These are phyloP conservation scores for Eimeria brunetti DNA, from an alignment of 169 alveolate species.

Conservation along the genomic window DNA sequence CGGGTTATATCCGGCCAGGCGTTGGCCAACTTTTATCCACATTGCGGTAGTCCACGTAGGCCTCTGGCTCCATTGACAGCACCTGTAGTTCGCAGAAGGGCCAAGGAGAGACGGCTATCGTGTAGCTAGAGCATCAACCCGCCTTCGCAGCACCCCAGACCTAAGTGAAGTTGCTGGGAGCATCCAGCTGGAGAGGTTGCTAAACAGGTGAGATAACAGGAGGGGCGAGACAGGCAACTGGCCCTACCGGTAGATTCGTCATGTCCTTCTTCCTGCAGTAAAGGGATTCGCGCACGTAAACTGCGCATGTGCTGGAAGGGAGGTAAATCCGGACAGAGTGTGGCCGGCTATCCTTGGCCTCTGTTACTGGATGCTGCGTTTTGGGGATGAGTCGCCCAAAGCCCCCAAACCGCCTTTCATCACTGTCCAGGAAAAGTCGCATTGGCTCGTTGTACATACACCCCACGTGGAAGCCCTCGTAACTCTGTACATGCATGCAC, in stretches of 20 bases:
- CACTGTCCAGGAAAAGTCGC: slow-evolving; percentile 83
- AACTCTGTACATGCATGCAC: slow-evolving; percentile 56
- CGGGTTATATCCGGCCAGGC: background rate
- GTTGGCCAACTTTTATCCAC: slow-evolving; percentile 19
- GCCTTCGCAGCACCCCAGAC: background rate
- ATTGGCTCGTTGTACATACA: slow-evolving; percentile 82
- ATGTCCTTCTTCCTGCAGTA: slow-evolving; percentile 32
- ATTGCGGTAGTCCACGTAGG: slow-evolving; percentile 58
- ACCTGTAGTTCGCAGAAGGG: slow-evolving; percentile 32
- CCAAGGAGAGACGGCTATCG: background rate
- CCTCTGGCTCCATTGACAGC: slow-evolving; percentile 42
- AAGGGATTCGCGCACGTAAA: slow-evolving; percentile 54
- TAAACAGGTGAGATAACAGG: background rate
- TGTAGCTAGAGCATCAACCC: background rate
- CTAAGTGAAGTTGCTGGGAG: background rate
- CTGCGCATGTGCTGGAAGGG: slow-evolving; percentile 77
- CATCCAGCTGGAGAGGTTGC: background rate
- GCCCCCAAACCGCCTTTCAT: slow-evolving; percentile 86
- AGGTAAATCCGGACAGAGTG: slow-evolving; percentile 77
- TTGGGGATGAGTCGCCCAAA: slow-evolving; percentile 77
- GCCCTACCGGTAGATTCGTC: slow-evolving; percentile 39
- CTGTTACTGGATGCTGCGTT: slow-evolving; percentile 63
- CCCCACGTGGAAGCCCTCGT: slow-evolving; percentile 73
- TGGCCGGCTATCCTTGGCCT: slow-evolving; percentile 69
- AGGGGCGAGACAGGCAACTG: background rate